These are phyloP conservation scores for Rhizodiscina lignyota DNA, from an alignment of 495 filamentous ascomycete species.

Conservation along the genomic window DNA sequence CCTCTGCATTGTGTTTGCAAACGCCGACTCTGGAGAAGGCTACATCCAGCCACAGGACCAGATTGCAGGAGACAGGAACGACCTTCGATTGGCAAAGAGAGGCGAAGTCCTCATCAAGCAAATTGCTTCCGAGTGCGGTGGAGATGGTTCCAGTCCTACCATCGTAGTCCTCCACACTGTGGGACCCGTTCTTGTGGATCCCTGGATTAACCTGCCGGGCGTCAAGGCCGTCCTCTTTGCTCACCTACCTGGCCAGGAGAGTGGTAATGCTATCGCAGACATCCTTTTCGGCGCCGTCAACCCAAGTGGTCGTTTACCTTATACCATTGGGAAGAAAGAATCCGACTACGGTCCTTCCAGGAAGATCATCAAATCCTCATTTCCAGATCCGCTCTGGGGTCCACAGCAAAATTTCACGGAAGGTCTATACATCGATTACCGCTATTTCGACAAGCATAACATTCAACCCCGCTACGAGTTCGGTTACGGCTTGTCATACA, in stretches of 20 bases:
- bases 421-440: constrained; percentile 78
- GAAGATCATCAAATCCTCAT: constrained; percentile 38
- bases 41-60: constrained; percentile 44
- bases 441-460: constrained; percentile 63
- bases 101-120: constrained; percentile 55
- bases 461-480: constrained; percentile 61
- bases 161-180: constrained; percentile 85
- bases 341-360: constrained; percentile 74
- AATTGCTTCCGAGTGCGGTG: constrained; percentile 55
- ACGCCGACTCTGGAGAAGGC: constrained; percentile 46
- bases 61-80: constrained; percentile 66
- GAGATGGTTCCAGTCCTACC: constrained; percentile 47
- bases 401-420: constrained; percentile 80
- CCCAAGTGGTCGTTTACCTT: constrained; percentile 75
- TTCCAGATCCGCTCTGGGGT: no score
- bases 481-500: constrained; percentile 68
- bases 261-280: constrained; percentile 69
- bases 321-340: constrained; percentile 69
- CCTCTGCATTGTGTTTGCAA: constrained; percentile 48
- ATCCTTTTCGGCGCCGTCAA: constrained; percentile 74
- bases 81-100: constrained; percentile 61
- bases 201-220: constrained; percentile 64
- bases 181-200: constrained; percentile 70
- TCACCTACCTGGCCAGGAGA: constrained; percentile 81
- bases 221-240: constrained; percentile 75